Evolutionary conservation across 2,329 filamentous ascomycete species (phyloP), one percentile per base, ranked within the genome.

Genomic region (Salinomyces thailandicus): DNA sequence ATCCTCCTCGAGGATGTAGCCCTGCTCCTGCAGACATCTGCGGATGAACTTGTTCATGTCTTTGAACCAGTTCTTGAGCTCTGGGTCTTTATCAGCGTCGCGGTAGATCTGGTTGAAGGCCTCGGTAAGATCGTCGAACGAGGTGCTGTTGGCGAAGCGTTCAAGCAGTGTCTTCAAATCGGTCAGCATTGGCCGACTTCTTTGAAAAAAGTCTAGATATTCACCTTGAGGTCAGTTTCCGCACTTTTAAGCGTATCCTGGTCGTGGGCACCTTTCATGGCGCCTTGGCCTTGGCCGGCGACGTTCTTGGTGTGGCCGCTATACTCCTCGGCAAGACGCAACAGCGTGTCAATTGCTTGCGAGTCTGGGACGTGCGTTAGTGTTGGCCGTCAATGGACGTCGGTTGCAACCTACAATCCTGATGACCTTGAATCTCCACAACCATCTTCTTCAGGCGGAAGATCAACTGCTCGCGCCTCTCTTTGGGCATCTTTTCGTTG

Each of bases 381-480:
- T 30, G 11, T 18, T 18, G 15, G 15, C 5, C 9, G 27, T 30
- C 27, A 3, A 15, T 14, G 8, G 15, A 2, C 3, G 19, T 2
- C 18, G 11, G 17, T 9, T 18, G 17, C 68, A 57, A 63, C 71
- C 59, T 62, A 77, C 74, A 98, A 53, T 98, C 89, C 40, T 84
- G 76, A 56, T 96, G 91, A 38, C 89, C 84, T 65, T 98, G 91
- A 52, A 93, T 86, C 63, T 98, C 91, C 31, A 95, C 78, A 26
- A 98, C 68, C 82, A 96, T 93, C 76, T 96, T 96, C 77, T 89
- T 98, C 48, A 98, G 65, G 24, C 91, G 83, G 74, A 79, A 94
- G 52, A 95, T 79, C 38, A 79, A 80, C 68, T 94, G 86, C 5
- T 96, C 86, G 42, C 87, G 85, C 42, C 91, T 85, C 61, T 96